A percentile compares a stretch with the other conserved stretches of the same genome.
Conservation (phyloP, 108 stramenopile genomes). For the Nitzschia sp. region DNA sequence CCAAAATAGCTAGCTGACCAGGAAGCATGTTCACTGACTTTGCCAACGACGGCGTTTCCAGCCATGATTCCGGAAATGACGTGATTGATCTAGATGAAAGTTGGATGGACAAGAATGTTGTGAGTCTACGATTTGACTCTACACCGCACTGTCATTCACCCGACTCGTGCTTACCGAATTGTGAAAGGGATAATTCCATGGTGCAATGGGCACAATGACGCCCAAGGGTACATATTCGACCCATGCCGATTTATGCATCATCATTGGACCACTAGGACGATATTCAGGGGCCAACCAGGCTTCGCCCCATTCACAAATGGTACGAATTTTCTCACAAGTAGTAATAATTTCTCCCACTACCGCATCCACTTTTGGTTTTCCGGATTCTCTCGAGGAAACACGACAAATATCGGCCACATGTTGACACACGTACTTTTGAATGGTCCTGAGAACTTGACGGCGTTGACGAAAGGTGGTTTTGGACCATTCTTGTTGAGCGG, state of each 20-base stretch:
- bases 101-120: background rate
- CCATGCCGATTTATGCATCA: conserved; percentile 94
- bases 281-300: conserved; percentile 68
- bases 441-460: conserved; percentile 87
- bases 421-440: conserved; percentile 88
- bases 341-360: conserved; percentile 96
- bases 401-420: conserved; percentile 90
- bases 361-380: conserved; percentile 90
- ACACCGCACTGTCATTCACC: no score
- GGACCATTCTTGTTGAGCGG: conserved; percentile 90
- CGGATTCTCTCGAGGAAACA: conserved; percentile 88
- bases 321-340: conserved; percentile 95
- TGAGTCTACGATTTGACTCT: background rate
- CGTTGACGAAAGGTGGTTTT: conserved; percentile 89
- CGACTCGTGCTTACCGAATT: conserved; percentile 36
- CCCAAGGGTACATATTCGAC: conserved; percentile 98
- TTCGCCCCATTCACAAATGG: conserved; percentile 88
- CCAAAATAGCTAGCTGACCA: conserved; percentile 89
- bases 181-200: conserved; percentile 99
- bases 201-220: conserved; percentile 96
- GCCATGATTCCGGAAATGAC: conserved; percentile 93
- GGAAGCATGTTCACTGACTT: conserved; percentile 94
- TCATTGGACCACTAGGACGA: conserved; percentile 90
- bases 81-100: conserved; percentile 84
- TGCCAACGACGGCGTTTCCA: conserved; percentile 97